These are phyloP conservation scores for Beta corolliflora DNA, from an alignment of 179 eudicot genomes.

Conservation along the genomic window DNA sequence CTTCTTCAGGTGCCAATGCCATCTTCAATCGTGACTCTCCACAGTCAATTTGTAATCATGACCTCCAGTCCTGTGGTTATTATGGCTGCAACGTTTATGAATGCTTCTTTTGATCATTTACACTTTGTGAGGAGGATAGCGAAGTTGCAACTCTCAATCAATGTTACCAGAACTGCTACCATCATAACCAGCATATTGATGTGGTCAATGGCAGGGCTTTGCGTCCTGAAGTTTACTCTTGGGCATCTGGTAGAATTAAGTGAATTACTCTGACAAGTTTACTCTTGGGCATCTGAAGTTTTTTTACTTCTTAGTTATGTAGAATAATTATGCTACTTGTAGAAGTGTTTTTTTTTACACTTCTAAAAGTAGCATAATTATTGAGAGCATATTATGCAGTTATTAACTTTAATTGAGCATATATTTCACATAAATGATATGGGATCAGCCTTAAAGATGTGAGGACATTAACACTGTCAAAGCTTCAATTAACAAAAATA, in stretches of 20 bases:
- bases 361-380: neutral
- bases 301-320: no score
- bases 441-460: neutral
- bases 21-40: constrained; percentile 32
- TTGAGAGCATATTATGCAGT: neutral
- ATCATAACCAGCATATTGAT: constrained; percentile 41
- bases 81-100: constrained; percentile 44
- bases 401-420: no score
- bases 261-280: no score
- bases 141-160: constrained; percentile 25
- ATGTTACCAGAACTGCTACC: constrained; percentile 33
- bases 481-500: neutral
- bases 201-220: constrained; percentile 36
- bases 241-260: constrained; percentile 40
- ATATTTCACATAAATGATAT: no score
- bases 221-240: constrained; percentile 41
- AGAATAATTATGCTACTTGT: no score
- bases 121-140: constrained; percentile 37
- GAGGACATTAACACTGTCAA: neutral
- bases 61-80: constrained; percentile 44
- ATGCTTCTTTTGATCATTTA: constrained; percentile 40
- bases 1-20: constrained; percentile 33
- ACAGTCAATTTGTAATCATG: constrained; percentile 42
- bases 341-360: constrained; percentile 9
- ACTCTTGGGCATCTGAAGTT: no score